These are phyloP conservation scores for Rachicladosporium sp. DNA, from an alignment of 2,329 filamentous ascomycete genomes.

Conservation along the genomic window DNA sequence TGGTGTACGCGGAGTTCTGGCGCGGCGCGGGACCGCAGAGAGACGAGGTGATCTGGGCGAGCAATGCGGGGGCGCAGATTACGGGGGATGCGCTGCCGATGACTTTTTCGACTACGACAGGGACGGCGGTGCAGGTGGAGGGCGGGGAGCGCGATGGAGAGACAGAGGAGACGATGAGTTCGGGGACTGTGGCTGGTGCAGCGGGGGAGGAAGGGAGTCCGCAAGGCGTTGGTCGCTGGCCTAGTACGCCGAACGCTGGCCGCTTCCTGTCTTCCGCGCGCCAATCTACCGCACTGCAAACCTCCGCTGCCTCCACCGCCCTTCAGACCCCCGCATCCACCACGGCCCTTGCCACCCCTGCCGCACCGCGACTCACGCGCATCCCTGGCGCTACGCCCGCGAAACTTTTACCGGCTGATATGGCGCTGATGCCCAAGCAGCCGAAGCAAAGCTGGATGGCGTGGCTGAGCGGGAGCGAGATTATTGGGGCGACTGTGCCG, in stretches of 20 bases:
- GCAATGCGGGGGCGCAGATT: conserved; percentile 21
- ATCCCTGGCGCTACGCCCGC: conserved; percentile 28
- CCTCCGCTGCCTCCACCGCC: conserved; percentile 1
- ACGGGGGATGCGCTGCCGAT: conserved; percentile 15
- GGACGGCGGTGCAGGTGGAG: conserved; percentile 11
- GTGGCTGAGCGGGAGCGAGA: conserved; percentile 35
- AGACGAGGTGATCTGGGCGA: conserved; percentile 31
- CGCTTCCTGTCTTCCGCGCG: too few relatives aligned
- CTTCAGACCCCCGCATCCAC: too few relatives aligned
- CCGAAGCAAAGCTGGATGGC: conserved; percentile 18
- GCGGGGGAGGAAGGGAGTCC: not conserved
- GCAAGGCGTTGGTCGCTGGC: too few relatives aligned
- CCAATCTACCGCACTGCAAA: too few relatives aligned
- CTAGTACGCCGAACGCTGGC: too few relatives aligned
- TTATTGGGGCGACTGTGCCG: conserved; percentile 67
- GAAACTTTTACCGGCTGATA: conserved; percentile 31
- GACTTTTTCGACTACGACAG: conserved; percentile 23
- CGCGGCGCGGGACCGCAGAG: conserved; percentile 31
- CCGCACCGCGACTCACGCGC: conserved; percentile 11
- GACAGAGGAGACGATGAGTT: conserved; percentile 1
- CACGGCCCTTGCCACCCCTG: too few relatives aligned
- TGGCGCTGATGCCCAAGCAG: conserved; percentile 37
- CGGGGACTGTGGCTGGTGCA: conserved; percentile 4
- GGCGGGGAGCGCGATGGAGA: too few relatives aligned
- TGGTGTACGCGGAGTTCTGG: conserved; percentile 37